phyloP scores from a whole-genome alignment of 441 rosid species.

The Erodium trifolium region DNA sequence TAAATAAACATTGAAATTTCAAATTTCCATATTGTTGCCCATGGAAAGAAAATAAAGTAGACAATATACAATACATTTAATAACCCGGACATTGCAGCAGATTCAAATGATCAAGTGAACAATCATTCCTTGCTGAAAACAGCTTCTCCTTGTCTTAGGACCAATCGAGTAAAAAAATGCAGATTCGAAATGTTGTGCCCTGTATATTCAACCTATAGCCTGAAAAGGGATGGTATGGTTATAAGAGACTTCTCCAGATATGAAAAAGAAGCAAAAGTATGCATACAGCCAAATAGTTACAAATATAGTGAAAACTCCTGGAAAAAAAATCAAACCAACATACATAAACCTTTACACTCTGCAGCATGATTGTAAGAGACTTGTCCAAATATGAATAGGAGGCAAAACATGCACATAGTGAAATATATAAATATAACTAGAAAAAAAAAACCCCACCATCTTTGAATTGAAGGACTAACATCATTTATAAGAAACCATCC shows the following conservation, averaged over 20 bases:
- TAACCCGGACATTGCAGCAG: slow-evolving; percentile 74
- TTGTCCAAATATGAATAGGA: not conserved
- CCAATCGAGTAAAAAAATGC: slow-evolving; percentile 20
- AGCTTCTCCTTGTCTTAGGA: slow-evolving; percentile 26
- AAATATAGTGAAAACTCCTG: no score
- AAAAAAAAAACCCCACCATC: not conserved
- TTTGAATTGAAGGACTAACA: not conserved
- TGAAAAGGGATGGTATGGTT: slow-evolving; percentile 31
- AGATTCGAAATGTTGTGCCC: slow-evolving; percentile 22
- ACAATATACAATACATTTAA: slow-evolving; percentile 52
- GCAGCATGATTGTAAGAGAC: not conserved
- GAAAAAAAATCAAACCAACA: not conserved
- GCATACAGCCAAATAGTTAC: not conserved
- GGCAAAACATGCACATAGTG: not conserved
- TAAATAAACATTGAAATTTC: not conserved
- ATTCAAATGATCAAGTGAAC: slow-evolving; percentile 47
- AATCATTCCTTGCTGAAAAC: slow-evolving; percentile 40
- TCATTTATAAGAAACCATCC: not conserved
- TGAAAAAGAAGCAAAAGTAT: not conserved
- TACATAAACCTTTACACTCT: not conserved
- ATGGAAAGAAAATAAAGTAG: slow-evolving; percentile 10
- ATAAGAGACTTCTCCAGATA: slow-evolving; percentile 18
- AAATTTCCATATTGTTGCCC: slow-evolving; percentile 5
- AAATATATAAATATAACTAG: not conserved
- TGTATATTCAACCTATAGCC: slow-evolving; percentile 26